Conservation (phyloP, 108 stramenopile species). For the Schizochytrium sp. region DNA sequence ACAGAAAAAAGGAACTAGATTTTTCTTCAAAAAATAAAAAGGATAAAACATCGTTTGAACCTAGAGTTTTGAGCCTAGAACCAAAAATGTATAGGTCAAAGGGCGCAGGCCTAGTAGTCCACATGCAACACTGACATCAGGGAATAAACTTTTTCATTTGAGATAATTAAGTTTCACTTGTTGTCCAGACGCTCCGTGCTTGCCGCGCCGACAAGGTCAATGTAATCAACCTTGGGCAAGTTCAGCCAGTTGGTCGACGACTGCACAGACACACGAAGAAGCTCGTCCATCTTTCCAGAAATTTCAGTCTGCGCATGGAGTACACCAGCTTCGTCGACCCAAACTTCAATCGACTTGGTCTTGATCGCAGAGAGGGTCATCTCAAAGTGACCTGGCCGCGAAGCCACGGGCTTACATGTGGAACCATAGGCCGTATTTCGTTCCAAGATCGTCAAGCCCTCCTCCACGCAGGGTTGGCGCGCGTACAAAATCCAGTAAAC, state of each 20-base stretch:
- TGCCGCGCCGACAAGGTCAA: not conserved
- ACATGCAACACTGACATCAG: too few relatives aligned
- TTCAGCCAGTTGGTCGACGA: not conserved
- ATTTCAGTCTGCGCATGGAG: not conserved
- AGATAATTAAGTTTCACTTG: not conserved
- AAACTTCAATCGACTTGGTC: not conserved
- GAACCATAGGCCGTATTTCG: not conserved
- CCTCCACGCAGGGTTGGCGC: not conserved
- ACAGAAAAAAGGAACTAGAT: too few relatives aligned
- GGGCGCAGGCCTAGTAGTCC: too few relatives aligned
- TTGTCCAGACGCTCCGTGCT: not conserved
- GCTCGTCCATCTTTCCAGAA: not conserved
- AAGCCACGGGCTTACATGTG: not conserved
- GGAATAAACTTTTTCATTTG: too few relatives aligned
- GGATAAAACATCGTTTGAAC: too few relatives aligned
- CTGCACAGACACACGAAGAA: not conserved
- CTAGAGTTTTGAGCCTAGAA: too few relatives aligned
- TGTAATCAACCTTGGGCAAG: not conserved
- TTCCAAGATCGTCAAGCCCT: not conserved
- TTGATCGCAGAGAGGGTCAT: not conserved
- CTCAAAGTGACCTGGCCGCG: not conserved
- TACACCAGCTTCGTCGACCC: not conserved
- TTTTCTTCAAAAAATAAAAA: too few relatives aligned
- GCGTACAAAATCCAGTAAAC: constrained; percentile 8
- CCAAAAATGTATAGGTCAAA: too few relatives aligned